Conservation (phyloP, 1,139 yeast species). For the Saccharomyces hybrid region DNA sequence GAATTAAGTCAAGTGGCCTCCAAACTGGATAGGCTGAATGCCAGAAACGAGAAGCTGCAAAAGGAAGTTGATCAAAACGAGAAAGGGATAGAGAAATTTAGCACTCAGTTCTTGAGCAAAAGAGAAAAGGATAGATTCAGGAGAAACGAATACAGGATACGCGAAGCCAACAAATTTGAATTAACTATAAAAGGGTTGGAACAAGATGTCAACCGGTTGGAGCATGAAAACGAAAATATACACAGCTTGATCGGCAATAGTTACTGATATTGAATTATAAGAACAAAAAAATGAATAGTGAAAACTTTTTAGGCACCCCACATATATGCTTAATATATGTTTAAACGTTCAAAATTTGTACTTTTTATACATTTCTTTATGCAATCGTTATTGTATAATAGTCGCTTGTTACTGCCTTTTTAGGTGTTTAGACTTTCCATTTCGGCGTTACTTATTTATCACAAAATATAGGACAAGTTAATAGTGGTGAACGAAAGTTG, state of each 20-base stretch:
- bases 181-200: constrained; percentile 28
- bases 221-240: constrained; percentile 25
- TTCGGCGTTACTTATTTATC: too few species aligned
- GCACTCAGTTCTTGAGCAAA: constrained; percentile 20
- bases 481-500: too few species aligned
- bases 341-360: too few species aligned
- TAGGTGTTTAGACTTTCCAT: too few species aligned
- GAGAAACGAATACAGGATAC: constrained; percentile 23
- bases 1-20: constrained; percentile 33
- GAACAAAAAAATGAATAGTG: not conserved
- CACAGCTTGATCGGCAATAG: constrained; percentile 10
- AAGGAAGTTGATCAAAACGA: constrained; percentile 33
- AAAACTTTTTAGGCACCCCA: too few species aligned
- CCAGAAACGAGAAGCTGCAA: constrained; percentile 31
- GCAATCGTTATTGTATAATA: too few species aligned
- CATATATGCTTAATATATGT: too few species aligned
- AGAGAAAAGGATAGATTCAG: constrained; percentile 29
- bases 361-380: too few species aligned
- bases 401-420: too few species aligned
- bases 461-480: too few species aligned
- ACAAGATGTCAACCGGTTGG: constrained; percentile 31
- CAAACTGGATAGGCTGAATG: constrained; percentile 34
- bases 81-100: constrained; percentile 27
- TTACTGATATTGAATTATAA: not conserved
- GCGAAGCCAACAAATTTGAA: constrained; percentile 26